Evolutionary conservation across 202 grass and related monocot genomes (phyloP), one percentile per base, ranked within the genome.

Genomic region (Tripidium arundinaceum): DNA sequence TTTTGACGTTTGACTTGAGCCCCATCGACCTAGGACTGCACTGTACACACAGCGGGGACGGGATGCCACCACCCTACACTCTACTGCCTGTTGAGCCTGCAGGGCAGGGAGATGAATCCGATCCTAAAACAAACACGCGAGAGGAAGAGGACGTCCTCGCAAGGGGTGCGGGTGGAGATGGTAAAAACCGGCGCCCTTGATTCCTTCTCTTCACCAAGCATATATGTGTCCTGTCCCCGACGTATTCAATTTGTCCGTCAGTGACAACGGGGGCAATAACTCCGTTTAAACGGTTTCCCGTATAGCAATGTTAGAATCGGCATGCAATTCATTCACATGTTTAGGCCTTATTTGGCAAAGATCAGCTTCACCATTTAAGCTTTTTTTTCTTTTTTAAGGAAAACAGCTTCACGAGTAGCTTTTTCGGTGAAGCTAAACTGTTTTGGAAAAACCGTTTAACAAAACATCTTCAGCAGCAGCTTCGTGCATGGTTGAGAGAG

Each of bases 191-290:
- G 39, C 2, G 29, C 21, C 77, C 46, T 4, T 10, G 63, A 13
- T 68, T 55, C 77, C 46, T 68, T 21, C 18, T 74, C 62, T 21
- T 27, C 22, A 31, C 22, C 70, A 3, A 67, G 22, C 39, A 60
- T 65, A 43, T 52, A 28, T 58, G 54, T 12, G 10, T 22, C 46
- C 47, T 50, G 42, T 24, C 24, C 25, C 19, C 40, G 16, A 3
- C 72, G 49, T 64, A 71, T 78, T 72, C 31, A 78, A 40, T 49
- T 57, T 29, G 82, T 71, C 41, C 81, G 34, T 47, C 6, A 4
- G 4, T 1, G 14, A 61, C 9, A n/a, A n/a, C n/a, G n/a, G n/a
- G n/a, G n/a, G n/a, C n/a, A n/a, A n/a, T n/a, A n/a, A n/a, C n/a
- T n/a, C n/a, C n/a, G n/a, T n/a, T n/a, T n/a, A n/a, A n/a, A n/a